phyloP scores from a whole-genome alignment of 2,329 filamentous ascomycete species.

The Lachnellula cervina region DNA sequence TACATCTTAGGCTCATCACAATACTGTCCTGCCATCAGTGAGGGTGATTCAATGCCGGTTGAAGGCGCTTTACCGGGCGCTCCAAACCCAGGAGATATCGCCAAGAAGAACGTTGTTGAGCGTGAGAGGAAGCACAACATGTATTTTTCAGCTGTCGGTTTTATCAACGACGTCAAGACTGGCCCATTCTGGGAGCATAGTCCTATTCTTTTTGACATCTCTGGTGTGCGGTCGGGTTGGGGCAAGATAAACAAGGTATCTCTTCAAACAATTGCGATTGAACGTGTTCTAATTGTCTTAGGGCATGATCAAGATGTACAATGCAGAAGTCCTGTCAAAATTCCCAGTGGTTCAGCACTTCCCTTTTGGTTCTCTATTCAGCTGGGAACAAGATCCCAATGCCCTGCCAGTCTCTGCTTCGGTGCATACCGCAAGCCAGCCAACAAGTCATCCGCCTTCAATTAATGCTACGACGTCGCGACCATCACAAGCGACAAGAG shows the following conservation, averaged over 20 bases:
- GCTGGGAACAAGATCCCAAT: constrained; percentile 65
- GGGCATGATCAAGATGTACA: constrained; percentile 99
- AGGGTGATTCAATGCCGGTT: constrained; percentile 59
- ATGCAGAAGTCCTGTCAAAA: constrained; percentile 91
- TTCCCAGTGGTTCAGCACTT: constrained; percentile 99
- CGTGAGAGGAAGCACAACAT: constrained; percentile 65
- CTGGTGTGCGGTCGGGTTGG: constrained; percentile 88
- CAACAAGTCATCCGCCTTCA: constrained; percentile 24
- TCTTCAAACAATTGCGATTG: not conserved
- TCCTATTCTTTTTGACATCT: constrained; percentile 90
- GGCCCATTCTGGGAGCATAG: constrained; percentile 98
- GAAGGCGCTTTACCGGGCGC: constrained; percentile 73
- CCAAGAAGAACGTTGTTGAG: constrained; percentile 59
- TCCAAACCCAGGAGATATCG: constrained; percentile 67
- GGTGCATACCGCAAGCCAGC: constrained; percentile 55
- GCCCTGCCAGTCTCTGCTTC: constrained; percentile 46
- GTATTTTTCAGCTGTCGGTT: constrained; percentile 94
- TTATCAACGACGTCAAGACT: constrained; percentile 95
- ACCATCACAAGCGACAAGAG: constrained; percentile 23
- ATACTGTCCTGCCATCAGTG: constrained; percentile 67
- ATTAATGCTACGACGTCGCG: constrained; percentile 14
- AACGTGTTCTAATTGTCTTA: constrained; percentile 29
- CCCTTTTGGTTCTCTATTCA: constrained; percentile 74
- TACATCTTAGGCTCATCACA: constrained; percentile 97
- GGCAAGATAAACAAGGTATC: constrained; percentile 88